These are phyloP conservation scores for Flueggea neowawraea DNA, from an alignment of 441 rosid genomes.

Conservation along the genomic window DNA sequence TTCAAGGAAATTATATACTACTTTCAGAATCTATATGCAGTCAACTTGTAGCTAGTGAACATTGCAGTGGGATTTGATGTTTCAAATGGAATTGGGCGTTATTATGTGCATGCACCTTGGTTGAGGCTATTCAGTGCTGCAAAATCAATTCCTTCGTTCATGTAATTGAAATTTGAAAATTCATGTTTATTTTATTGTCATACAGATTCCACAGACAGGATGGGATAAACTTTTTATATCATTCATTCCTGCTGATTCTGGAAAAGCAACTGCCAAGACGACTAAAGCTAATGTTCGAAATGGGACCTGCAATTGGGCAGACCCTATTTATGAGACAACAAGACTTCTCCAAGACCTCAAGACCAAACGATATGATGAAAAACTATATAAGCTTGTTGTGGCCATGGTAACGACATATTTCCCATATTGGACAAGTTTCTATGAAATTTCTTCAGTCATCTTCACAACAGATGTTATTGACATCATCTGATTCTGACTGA, in stretches of 20 bases:
- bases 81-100: neutral
- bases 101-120: too few species aligned
- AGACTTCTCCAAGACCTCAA: slow-evolving; percentile 88
- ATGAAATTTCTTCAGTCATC: neutral
- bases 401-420: slow-evolving; percentile 69
- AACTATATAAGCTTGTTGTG: slow-evolving; percentile 79
- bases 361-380: slow-evolving; percentile 84
- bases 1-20: too few species aligned
- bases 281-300: slow-evolving; percentile 97
- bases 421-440: slow-evolving; percentile 4
- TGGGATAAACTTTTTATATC: slow-evolving; percentile 99
- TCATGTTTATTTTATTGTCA: slow-evolving; percentile 8
- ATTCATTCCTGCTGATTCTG: slow-evolving; percentile 88
- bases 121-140: too few species aligned
- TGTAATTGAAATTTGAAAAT: neutral
- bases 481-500: slow-evolving; percentile 11
- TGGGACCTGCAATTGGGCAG: slow-evolving; percentile 98
- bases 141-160: too few species aligned
- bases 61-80: neutral
- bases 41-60: neutral
- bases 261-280: slow-evolving; percentile 90
- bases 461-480: neutral
- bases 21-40: neutral
- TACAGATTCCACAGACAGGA: slow-evolving; percentile 87
- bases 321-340: slow-evolving; percentile 98